Conservation (phyloP, 2,329 filamentous ascomycete genomes). For the Fusarium buxicola region DNA sequence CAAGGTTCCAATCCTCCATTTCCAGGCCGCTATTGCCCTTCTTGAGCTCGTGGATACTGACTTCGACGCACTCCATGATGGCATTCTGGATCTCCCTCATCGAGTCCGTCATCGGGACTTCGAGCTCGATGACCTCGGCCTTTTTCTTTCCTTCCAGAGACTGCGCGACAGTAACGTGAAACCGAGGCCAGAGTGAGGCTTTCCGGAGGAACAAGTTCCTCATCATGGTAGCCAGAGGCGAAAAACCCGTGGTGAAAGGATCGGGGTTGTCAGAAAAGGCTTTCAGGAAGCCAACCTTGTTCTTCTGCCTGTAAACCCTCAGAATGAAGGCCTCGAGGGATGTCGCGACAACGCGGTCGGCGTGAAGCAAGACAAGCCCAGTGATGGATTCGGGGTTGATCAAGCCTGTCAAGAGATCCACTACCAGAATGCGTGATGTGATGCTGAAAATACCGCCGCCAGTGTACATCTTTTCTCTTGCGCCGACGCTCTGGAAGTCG, state of each 20-base stretch:
- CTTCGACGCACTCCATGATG: slow-evolving; percentile 94
- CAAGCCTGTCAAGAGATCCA: slow-evolving; percentile 88
- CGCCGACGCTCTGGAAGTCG: slow-evolving; percentile 87
- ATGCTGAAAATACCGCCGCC: slow-evolving; percentile 94
- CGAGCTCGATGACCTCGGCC: slow-evolving; percentile 96
- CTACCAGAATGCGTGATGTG: slow-evolving; percentile 93
- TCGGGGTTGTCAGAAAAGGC: slow-evolving; percentile 96
- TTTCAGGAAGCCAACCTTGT: slow-evolving; percentile 93
- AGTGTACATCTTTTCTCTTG: slow-evolving; percentile 91
- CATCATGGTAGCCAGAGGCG: slow-evolving; percentile 90
- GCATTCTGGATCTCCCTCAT: slow-evolving; percentile 96
- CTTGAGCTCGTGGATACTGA: slow-evolving; percentile 92
- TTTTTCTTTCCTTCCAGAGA: slow-evolving; percentile 92
- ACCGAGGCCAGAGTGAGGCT: slow-evolving; percentile 90
- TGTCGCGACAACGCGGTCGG: slow-evolving; percentile 86
- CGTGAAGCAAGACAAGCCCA: slow-evolving; percentile 87
- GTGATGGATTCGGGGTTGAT: slow-evolving; percentile 87
- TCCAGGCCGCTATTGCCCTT: slow-evolving; percentile 91
- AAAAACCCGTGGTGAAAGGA: slow-evolving; percentile 88
- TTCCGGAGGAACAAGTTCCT: slow-evolving; percentile 89
- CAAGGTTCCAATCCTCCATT: slow-evolving; percentile 96
- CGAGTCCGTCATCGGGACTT: slow-evolving; percentile 93
- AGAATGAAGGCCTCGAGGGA: slow-evolving; percentile 95
- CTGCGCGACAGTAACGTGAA: slow-evolving; percentile 89
- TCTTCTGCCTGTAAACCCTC: slow-evolving; percentile 92